Base-by-base conservation (phyloP, 2,329 filamentous ascomycete species). In the Westerdykella ornata region DNA sequence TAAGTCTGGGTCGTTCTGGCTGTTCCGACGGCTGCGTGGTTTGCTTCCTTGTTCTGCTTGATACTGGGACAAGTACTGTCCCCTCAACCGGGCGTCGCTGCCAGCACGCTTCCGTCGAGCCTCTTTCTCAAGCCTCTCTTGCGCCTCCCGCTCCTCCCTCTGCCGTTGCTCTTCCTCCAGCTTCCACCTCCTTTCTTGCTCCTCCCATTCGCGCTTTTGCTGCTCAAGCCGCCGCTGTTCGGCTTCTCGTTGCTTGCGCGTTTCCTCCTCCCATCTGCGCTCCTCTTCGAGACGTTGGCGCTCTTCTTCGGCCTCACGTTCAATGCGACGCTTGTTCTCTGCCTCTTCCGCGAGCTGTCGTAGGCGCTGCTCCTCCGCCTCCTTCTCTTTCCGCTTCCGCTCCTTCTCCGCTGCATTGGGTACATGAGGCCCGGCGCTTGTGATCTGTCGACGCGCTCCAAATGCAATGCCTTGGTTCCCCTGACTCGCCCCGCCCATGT, bases 401-500 rank as follows among this genome's bases (percentile, higher is more conserved):
- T 95, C 85, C 68, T 94, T 96, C 54, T 95, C 89, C 3, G 83
- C 85, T 49, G 88, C 55, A 59, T 74, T 90, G 1, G 89, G 88
- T 8, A 97, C 87, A 35, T 77, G 66, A 4, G 92, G 92, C 22
- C 80, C 75, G 12, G 87, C 79, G 54, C 77, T 88, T 7, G 89
- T 97, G 61, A 98, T 97, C 68, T 98, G 92, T 45, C 92, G 80
- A 54, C 89, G 80, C 14, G 83, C 87, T 42, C 92, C 92, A 66
- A 97, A 97, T 9, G 86, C 81, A 53, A 98, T 88, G 14, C 92
- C 92, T 47, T 96, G 81, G 56, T 94, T 97, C 3, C 88, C 90
- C 65, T 98, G 92, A 58, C 87, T 96, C 18, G 92, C 92, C 37
- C 92, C 92, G 43, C 92, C 92, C 84, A 97, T 92, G 67, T 96